Conservation (phyloP, 768 basidiomycete species). For the Gloeophyllum trabeum region DNA sequence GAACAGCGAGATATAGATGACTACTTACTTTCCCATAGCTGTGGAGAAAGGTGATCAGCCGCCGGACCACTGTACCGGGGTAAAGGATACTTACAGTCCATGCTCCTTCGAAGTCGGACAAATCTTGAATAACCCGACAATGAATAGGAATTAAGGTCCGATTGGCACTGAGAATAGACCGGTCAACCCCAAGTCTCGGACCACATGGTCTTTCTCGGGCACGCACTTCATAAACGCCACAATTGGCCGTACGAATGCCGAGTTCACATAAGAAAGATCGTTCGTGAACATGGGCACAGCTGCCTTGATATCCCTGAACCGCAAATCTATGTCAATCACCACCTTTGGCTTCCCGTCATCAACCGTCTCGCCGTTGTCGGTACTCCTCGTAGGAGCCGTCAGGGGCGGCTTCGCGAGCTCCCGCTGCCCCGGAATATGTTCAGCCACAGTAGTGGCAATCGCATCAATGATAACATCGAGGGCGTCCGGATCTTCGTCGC, state of each 20-base stretch:
- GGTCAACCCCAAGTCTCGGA: conserved; percentile 2
- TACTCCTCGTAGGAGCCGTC: conserved; percentile 45
- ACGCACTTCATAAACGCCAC: conserved; percentile 97
- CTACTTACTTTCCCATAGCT: conserved; percentile 92
- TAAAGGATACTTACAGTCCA: conserved; percentile 67
- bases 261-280: conserved; percentile 86
- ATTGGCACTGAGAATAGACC: conserved; percentile 54
- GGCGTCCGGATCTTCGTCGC: conserved; percentile 55
- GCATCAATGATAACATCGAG: conserved; percentile 81
- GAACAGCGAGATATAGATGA: neutral
- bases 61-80: conserved; percentile 4
- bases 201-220: neutral
- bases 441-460: conserved; percentile 53
- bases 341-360: conserved; percentile 35
- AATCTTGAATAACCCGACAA: conserved; percentile 75
- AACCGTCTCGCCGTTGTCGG: conserved; percentile 18
- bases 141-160: conserved; percentile 90
- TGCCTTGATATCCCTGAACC: conserved; percentile 93
- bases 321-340: conserved; percentile 84
- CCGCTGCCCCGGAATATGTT: conserved; percentile 77
- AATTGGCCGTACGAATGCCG: conserved; percentile 87
- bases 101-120: conserved; percentile 86
- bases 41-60: conserved; percentile 4
- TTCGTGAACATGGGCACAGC: conserved; percentile 85
- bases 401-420: conserved; percentile 82